Conservation (phyloP, 2,329 filamentous ascomycete species). For the Neofusicoccum sp. region DNA sequence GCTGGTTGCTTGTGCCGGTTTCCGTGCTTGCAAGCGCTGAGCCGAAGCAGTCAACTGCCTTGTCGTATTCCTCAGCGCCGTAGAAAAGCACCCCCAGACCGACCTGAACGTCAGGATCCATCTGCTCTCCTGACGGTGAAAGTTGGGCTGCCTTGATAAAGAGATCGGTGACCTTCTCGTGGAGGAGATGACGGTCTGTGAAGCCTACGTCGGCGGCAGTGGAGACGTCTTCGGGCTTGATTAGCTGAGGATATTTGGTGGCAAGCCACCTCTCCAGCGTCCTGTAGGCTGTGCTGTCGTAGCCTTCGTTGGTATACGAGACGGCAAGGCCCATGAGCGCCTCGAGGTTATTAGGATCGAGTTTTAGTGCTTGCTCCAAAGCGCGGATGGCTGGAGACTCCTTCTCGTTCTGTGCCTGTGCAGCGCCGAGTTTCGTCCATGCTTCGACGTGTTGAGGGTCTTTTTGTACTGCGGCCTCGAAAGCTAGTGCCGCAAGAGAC, state of each 20-base stretch:
- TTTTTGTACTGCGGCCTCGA: constrained; percentile 92
- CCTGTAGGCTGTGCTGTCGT: constrained; percentile 93
- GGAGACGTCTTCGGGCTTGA: constrained; percentile 61
- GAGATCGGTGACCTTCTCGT: constrained; percentile 83
- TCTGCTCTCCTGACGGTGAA: constrained; percentile 86
- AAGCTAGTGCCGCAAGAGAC: constrained; percentile 87
- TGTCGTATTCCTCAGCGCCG: constrained; percentile 95
- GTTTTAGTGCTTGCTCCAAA: constrained; percentile 82
- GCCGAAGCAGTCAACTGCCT: constrained; percentile 97
- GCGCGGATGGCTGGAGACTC: constrained; percentile 93
- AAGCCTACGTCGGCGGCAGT: constrained; percentile 84
- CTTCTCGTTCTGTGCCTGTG: constrained; percentile 98
- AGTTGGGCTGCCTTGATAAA: constrained; percentile 93
- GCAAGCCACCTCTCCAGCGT: constrained; percentile 96
- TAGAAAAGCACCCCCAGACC: constrained; percentile 97
- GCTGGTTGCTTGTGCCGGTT: constrained; percentile 77
- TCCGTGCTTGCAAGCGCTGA: constrained; percentile 85
- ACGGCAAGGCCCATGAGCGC: constrained; percentile 95
- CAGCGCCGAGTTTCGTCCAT: constrained; percentile 87
- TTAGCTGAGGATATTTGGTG: constrained; percentile 86
- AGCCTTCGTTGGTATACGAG: constrained; percentile 97
- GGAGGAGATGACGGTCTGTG: constrained; percentile 84
- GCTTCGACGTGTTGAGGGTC: constrained; percentile 84
- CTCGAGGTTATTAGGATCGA: constrained; percentile 81
- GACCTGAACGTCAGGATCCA: constrained; percentile 98